Conservation (phyloP, 148 eudicot genomes). For the Rhododendron vialii region DNA sequence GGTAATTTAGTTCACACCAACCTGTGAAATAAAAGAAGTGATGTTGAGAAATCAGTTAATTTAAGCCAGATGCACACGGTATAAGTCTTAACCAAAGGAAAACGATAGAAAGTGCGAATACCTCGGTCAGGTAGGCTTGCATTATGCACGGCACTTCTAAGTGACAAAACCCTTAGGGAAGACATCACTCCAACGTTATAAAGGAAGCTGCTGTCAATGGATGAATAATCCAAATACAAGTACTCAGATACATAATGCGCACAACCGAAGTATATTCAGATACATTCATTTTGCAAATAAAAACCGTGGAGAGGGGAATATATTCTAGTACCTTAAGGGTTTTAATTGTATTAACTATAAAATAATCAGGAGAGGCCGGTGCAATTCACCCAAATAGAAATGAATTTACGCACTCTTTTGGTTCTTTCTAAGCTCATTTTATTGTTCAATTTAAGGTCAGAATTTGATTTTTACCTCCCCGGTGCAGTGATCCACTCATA, state of each 20-base stretch:
- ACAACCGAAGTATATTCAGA: background rate
- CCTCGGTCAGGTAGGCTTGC: background rate
- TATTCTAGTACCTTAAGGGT: background rate
- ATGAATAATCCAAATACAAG: background rate
- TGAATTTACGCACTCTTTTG: background rate
- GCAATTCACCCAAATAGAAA: background rate
- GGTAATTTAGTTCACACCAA: background rate
- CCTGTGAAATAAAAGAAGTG: background rate
- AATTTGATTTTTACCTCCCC: background rate
- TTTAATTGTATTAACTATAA: background rate
- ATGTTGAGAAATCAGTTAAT: background rate
- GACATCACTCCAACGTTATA: background rate
- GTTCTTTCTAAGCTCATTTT: background rate
- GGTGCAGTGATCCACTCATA: background rate
- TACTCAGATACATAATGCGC: background rate
- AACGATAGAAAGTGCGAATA: background rate
- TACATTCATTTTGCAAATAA: background rate
- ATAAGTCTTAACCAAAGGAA: background rate
- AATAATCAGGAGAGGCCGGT: background rate
- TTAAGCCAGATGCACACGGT: background rate
- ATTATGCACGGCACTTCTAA: background rate
- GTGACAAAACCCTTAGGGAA: background rate
- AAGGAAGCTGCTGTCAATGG: background rate
- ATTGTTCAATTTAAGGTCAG: background rate
- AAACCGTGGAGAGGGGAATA: background rate